Conservation (phyloP, 305 asterid species). For the Solanum chacoense region DNA sequence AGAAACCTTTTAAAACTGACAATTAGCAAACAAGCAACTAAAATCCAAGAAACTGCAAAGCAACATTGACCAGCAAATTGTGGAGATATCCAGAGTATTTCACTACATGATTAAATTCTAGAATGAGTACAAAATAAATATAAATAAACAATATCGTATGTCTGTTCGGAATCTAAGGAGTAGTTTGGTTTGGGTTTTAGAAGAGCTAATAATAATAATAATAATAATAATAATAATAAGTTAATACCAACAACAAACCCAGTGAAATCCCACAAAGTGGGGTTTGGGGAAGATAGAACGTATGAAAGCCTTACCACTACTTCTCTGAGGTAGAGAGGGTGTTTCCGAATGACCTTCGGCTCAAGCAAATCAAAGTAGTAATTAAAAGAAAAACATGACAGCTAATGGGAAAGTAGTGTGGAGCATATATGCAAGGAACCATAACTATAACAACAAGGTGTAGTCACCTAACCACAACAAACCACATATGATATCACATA, state of each 20-base stretch:
- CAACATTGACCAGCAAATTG: neutral
- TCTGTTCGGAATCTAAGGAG: neutral
- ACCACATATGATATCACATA: neutral
- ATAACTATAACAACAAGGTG: neutral
- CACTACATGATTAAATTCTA: neutral
- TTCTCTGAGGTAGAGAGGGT: neutral
- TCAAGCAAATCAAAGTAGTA: neutral
- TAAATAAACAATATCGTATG: neutral
- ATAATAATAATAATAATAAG: neutral
- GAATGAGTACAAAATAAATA: neutral
- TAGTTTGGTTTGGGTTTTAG: neutral
- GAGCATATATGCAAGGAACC: neutral
- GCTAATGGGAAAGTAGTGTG: neutral
- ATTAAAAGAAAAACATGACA: neutral
- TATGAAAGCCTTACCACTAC: neutral
- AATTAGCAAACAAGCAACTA: neutral
- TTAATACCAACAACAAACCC: neutral
- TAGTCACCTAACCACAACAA: neutral
- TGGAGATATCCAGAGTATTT: neutral
- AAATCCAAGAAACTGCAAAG: neutral
- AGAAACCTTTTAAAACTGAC: neutral
- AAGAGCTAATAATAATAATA: neutral
- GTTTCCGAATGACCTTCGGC: neutral
- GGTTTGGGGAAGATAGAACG: neutral
- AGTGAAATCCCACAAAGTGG: neutral